Conservation (phyloP, 768 basidiomycete genomes). For the Rhodotorula diobovata region DNA sequence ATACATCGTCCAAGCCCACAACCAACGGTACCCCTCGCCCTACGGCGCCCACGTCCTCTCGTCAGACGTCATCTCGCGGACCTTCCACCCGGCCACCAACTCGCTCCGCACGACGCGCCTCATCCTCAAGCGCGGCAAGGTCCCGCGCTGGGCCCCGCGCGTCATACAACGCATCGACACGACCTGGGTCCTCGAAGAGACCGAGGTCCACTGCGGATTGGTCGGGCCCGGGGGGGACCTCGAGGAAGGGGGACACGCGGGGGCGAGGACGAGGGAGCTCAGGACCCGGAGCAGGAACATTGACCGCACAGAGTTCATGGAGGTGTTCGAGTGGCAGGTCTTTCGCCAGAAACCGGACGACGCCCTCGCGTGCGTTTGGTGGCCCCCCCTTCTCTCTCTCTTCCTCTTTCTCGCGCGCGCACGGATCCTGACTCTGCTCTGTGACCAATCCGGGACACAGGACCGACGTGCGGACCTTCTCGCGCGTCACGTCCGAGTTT, state of each 20-base stretch:
- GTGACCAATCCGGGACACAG: background rate
- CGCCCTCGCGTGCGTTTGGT: constrained; percentile 18
- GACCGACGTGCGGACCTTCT: constrained; percentile 19
- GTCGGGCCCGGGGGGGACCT: constrained; percentile 53
- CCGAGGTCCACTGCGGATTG: constrained; percentile 72
- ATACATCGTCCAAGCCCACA: constrained; percentile 87
- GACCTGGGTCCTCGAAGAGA: constrained; percentile 92
- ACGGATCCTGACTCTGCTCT: background rate
- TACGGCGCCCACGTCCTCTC: constrained; percentile 89
- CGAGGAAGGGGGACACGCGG: background rate
- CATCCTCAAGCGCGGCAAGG: constrained; percentile 83
- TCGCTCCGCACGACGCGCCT: constrained; percentile 79
- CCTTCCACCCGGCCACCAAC: constrained; percentile 49
- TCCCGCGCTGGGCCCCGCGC: constrained; percentile 84
- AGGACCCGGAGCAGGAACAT: constrained; percentile 79
- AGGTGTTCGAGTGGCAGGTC: constrained; percentile 63
- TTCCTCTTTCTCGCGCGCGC: background rate
- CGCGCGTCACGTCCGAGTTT: constrained; percentile 36
- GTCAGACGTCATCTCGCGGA: constrained; percentile 88
- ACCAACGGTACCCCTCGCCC: constrained; percentile 91
- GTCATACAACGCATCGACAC: constrained; percentile 79
- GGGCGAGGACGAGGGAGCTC: constrained; percentile 50
- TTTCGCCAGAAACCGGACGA: constrained; percentile 12
- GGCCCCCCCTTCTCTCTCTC: too few species aligned
- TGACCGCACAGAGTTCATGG: constrained; percentile 90